Percentiles rank a stretch among this genome's conserved stretches.
phyloP scores from a whole-genome alignment of 345 rosid genomes.

The Citrus medica region DNA sequence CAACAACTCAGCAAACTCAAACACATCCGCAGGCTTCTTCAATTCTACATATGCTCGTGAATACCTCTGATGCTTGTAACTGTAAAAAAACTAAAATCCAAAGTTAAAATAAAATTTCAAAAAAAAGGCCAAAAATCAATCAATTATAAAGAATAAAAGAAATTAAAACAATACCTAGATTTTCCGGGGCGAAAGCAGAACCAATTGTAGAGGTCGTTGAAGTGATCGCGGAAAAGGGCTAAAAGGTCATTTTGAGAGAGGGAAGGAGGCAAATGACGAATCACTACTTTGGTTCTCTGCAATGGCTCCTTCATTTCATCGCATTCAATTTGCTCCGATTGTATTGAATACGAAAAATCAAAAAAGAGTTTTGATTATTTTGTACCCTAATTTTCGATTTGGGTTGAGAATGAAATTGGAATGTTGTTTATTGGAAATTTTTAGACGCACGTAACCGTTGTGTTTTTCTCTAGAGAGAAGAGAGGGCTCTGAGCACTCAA shows the following conservation, averaged over 20 bases:
- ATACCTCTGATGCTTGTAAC: constrained; percentile 50
- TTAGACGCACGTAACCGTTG: not conserved
- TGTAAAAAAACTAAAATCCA: constrained; percentile 18
- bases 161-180: constrained; percentile 30
- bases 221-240: constrained; percentile 49
- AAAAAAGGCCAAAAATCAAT: not conserved
- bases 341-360: not conserved
- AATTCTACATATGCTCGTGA: constrained; percentile 61
- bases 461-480: not conserved
- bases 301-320: constrained; percentile 39
- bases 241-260: constrained; percentile 55
- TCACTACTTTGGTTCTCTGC: constrained; percentile 61
- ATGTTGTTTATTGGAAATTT: not conserved
- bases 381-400: not conserved
- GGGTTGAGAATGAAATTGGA: not conserved
- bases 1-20: constrained; percentile 65
- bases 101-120: not conserved
- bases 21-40: constrained; percentile 60
- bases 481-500: not conserved
- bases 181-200: constrained; percentile 53
- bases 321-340: not conserved
- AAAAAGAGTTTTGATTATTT: not conserved
- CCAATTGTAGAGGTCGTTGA: constrained; percentile 59
- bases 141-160: not conserved
- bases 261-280: constrained; percentile 74